Base-by-base conservation (phyloP, 2,329 filamentous ascomycete species). In the Cercospora sojina region DNA sequence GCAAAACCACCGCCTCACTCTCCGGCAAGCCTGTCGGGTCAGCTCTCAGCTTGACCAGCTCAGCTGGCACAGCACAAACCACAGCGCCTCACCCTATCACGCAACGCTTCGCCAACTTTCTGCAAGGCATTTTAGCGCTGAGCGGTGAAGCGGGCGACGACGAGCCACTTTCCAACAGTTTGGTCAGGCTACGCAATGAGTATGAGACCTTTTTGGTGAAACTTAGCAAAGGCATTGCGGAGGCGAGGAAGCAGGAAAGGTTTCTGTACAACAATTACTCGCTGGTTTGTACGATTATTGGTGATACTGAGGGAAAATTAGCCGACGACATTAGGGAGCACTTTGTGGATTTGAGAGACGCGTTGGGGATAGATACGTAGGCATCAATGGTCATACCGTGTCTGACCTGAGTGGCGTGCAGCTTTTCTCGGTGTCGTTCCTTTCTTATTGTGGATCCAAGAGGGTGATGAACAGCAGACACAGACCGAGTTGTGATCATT, bases 261-360 rank as follows among this genome's bases (percentile, higher is more conserved):
- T 98, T 98, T 76, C 79, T 99, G 74, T 95, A 91, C 76, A 99
- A 98, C 77, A 99, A 99, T 78, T 98, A 96, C 79, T 96, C 92
- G 62, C 83, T 99, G 70, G 87, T 99, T n/a, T 83, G 92, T 74
- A 97, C 95, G 10, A 97, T 99, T 69, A 91, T 99, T 65, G 82
- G 80, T 29, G 83, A 94, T 73, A 85, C 87, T 4, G 84, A 85
- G 10, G 92, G 92, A 3, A 91, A 91, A 77, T 77, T 94, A 74
- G 87, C 90, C 1, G 81, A 82, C 25, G 93, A 97, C 74, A 88
- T 94, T 77, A 89, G 89, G 79, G 84, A 83, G 71, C 87, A 93
- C 79, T 93, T 95, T 77, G 89, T 91, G 75, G 82, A 82, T 63
- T 77, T 92, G 71, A 79, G 77, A 71, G 80, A 81, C 57, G 64